Evolutionary conservation across 129 eudicot species (phyloP).

Genomic region (Dittrichia graveolens): DNA sequence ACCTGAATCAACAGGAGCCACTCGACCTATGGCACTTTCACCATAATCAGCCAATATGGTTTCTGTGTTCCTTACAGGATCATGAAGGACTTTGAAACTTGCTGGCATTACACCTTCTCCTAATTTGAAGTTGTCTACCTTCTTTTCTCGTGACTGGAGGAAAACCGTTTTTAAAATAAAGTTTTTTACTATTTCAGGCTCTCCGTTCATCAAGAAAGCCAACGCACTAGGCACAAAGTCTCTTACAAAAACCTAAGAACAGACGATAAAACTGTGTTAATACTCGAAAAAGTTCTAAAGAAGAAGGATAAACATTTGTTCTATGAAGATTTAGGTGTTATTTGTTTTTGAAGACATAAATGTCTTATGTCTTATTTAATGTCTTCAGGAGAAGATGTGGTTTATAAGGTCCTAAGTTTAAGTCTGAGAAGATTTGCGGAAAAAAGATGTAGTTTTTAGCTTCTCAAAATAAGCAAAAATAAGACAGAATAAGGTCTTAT

Average conservation of each 20-base stretch:
- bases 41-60: slow-evolving; percentile 92
- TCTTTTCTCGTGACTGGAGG: slow-evolving; percentile 93
- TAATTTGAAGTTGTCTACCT: slow-evolving; percentile 80
- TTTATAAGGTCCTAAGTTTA: too few species aligned
- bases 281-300: not conserved
- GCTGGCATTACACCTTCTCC: slow-evolving; percentile 99
- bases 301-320: too few species aligned
- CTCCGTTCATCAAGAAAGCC: slow-evolving; percentile 97
- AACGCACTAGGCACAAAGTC: slow-evolving; percentile 96
- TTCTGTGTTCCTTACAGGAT: slow-evolving; percentile 71
- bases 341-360: too few species aligned
- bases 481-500: too few species aligned
- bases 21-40: slow-evolving; percentile 95
- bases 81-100: slow-evolving; percentile 91
- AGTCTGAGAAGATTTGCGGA: too few species aligned
- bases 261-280: not conserved
- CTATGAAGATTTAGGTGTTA: too few species aligned
- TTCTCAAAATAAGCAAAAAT: too few species aligned
- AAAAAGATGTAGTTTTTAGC: too few species aligned
- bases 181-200: slow-evolving; percentile 85
- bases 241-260: slow-evolving; percentile 77
- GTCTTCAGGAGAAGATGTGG: too few species aligned
- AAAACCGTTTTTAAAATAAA: slow-evolving; percentile 79
- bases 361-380: too few species aligned
- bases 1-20: slow-evolving; percentile 98